Percentiles rank a stretch among this genome's conserved stretches.
Conservation (phyloP, 2,329 filamentous ascomycete species). For the Paraphoma chrysanthemicola region DNA sequence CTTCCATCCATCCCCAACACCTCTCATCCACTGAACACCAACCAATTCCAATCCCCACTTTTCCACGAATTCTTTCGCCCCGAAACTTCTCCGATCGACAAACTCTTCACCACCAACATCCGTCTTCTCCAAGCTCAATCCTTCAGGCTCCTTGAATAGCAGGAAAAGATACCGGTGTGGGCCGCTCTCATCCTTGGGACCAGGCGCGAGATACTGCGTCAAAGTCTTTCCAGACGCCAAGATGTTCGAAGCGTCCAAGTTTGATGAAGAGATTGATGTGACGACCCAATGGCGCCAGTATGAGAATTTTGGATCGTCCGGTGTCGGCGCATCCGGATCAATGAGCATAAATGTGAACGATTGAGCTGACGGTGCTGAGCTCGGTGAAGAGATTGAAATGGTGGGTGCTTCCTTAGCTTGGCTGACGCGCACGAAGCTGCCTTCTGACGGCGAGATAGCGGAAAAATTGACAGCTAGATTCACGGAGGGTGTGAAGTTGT, state of each 20-base stretch:
- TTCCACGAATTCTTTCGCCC: conserved; percentile 28
- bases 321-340: conserved; percentile 64
- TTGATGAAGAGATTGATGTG: conserved; percentile 14
- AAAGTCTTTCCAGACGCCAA: conserved; percentile 26
- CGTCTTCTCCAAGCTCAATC: conserved; percentile 23
- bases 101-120: conserved; percentile 47
- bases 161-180: conserved; percentile 46
- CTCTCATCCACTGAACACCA: conserved; percentile 46
- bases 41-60: conserved; percentile 39
- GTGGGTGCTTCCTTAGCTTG: conserved; percentile 28
- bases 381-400: conserved; percentile 39
- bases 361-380: conserved; percentile 5
- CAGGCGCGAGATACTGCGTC: conserved; percentile 42
- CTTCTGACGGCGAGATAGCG: conserved; percentile 29
- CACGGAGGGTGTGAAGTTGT: conserved; percentile 52
- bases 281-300: conserved; percentile 65
- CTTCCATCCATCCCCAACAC: conserved; percentile 47
- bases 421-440: conserved; percentile 45
- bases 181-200: conserved; percentile 43
- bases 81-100: conserved; percentile 41
- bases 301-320: conserved; percentile 62
- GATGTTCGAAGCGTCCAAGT: conserved; percentile 5
- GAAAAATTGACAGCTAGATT: conserved; percentile 47
- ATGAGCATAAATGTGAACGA: conserved; percentile 59
- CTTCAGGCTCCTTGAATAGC: conserved; percentile 36